A percentile compares a stretch with the other conserved stretches of the same genome.
These are phyloP conservation scores for Aspergillus sp. DNA, from an alignment of 2,329 filamentous ascomycete species.

Conservation along the genomic window DNA sequence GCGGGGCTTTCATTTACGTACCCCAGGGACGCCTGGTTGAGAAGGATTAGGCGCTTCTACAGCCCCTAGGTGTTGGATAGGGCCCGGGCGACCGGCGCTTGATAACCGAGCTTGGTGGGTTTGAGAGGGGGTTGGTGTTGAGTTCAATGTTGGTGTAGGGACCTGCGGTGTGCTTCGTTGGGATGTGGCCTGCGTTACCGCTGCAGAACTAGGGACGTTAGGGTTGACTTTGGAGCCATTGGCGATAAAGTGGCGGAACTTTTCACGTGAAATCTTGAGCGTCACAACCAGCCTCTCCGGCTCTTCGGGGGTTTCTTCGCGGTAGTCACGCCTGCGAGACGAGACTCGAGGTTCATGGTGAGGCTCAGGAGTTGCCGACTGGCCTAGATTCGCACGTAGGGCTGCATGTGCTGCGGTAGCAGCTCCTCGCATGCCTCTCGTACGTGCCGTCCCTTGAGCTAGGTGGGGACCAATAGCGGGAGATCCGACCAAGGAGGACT, in stretches of 20 bases:
- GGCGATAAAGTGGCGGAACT: constrained; percentile 65
- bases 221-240: constrained; percentile 41
- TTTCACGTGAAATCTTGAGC: constrained; percentile 71
- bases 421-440: constrained; percentile 83
- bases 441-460: constrained; percentile 72
- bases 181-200: constrained; percentile 43
- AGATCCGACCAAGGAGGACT: constrained; percentile 76
- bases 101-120: constrained; percentile 29
- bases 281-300: constrained; percentile 70
- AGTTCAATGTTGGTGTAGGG: constrained; percentile 51
- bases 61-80: constrained; percentile 43
- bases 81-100: constrained; percentile 26
- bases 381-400: constrained; percentile 70
- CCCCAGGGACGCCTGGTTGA: constrained; percentile 42
- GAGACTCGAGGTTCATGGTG: constrained; percentile 71
- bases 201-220: constrained; percentile 42
- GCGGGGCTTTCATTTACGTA: constrained; percentile 37
- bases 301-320: constrained; percentile 78
- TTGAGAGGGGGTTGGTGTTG: constrained; percentile 50
- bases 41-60: constrained; percentile 46
- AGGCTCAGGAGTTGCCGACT: constrained; percentile 86
- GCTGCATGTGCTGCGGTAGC: constrained; percentile 83
- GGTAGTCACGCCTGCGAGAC: constrained; percentile 61
- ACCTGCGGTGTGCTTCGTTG: constrained; percentile 49
- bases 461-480: constrained; percentile 71